A percentile compares a stretch with the other conserved stretches of the same genome.
phyloP scores from a whole-genome alignment of 108 stramenopile genomes.

The Cyclotella atomus region DNA sequence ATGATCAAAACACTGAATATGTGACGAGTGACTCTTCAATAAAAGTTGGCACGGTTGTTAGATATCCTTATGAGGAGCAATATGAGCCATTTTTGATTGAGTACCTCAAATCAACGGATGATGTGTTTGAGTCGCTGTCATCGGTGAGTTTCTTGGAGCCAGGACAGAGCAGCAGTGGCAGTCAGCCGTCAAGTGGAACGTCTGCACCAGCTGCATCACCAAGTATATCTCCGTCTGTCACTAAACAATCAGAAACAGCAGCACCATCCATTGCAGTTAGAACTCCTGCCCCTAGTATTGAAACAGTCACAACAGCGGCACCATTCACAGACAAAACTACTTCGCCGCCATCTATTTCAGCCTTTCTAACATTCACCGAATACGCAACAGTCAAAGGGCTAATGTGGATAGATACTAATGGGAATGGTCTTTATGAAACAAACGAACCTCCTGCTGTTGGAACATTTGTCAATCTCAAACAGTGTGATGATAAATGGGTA shows the following conservation, averaged over 20 bases:
- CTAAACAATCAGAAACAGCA: background rate
- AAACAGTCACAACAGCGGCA: background rate
- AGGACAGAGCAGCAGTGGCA: background rate
- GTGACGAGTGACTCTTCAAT: constrained; percentile 32
- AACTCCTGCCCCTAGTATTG: background rate
- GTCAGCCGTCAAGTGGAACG: background rate
- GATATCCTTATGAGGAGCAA: constrained; percentile 28
- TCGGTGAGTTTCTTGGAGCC: constrained; percentile 25
- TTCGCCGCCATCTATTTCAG: background rate
- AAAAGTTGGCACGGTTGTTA: constrained; percentile 21
- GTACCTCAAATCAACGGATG: constrained; percentile 26
- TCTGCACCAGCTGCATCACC: constrained; percentile 3
- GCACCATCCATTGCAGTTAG: background rate
- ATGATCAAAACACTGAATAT: constrained; percentile 42
- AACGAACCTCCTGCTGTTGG: constrained; percentile 11
- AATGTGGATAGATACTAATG: constrained; percentile 34
- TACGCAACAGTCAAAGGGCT: constrained; percentile 2
- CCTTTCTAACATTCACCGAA: background rate
- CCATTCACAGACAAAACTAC: background rate
- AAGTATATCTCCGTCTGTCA: constrained; percentile 3
- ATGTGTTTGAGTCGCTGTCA: constrained; percentile 27
- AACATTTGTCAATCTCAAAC: constrained; percentile 30
- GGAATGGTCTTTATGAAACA: constrained; percentile 32
- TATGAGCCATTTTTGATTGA: constrained; percentile 22
- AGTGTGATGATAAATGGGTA: constrained; percentile 16